phyloP scores from a whole-genome alignment of 106 monocot genomes.

The Acorus gramineus region DNA sequence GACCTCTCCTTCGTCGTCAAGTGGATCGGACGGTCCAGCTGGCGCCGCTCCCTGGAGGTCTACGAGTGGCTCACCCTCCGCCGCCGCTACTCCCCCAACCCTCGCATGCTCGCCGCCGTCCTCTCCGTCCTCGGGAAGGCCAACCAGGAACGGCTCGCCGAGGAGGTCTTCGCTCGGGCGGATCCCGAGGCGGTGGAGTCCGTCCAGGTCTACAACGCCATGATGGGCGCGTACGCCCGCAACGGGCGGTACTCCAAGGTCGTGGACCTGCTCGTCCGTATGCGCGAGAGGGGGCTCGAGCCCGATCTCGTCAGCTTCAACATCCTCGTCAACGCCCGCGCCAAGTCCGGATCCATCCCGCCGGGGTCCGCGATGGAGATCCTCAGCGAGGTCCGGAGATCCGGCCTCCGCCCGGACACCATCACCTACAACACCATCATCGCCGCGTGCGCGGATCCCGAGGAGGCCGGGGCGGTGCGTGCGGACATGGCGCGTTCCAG shows the following conservation, averaged over 20 bases:
- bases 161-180: slow-evolving; percentile 55
- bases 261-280: slow-evolving; percentile 38
- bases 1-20: slow-evolving; percentile 72
- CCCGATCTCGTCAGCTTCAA: slow-evolving; percentile 97
- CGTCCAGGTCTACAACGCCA: slow-evolving; percentile 91
- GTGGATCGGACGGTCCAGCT: slow-evolving; percentile 49
- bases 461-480: slow-evolving; percentile 52
- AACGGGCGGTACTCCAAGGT: slow-evolving; percentile 47
- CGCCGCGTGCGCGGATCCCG: slow-evolving; percentile 57
- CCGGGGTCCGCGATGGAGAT: slow-evolving; percentile 48
- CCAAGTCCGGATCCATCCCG: slow-evolving; percentile 40
- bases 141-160: slow-evolving; percentile 53
- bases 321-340: slow-evolving; percentile 72
- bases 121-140: slow-evolving; percentile 68
- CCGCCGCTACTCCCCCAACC: slow-evolving; percentile 45
- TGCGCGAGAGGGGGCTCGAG: slow-evolving; percentile 46
- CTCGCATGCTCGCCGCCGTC: slow-evolving; percentile 51
- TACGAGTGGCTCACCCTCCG: slow-evolving; percentile 80
- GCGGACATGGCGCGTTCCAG: slow-evolving; percentile 44
- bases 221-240: slow-evolving; percentile 88
- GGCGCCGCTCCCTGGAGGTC: slow-evolving; percentile 81
- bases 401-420: slow-evolving; percentile 71
- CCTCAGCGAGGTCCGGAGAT: slow-evolving; percentile 46
- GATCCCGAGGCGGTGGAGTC: slow-evolving; percentile 16
- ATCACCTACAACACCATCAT: slow-evolving; percentile 95